These are phyloP conservation scores for Eruca vesicaria DNA, from an alignment of 441 rosid species.

Conservation along the genomic window DNA sequence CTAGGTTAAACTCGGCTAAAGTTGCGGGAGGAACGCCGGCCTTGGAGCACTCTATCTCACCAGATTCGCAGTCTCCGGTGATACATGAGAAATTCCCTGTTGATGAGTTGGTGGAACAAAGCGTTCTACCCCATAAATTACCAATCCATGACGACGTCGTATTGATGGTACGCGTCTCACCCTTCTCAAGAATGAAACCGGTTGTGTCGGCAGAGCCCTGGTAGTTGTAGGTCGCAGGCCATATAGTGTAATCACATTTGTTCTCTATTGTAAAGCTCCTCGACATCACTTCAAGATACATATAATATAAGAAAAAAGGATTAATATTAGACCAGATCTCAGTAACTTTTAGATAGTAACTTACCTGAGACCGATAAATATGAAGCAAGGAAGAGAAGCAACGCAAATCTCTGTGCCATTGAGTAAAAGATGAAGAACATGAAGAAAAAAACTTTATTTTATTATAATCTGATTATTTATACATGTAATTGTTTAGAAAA, in stretches of 20 bases:
- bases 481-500: background rate
- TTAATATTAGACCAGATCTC: background rate
- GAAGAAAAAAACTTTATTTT: no score
- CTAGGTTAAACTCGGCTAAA: constrained; percentile 11
- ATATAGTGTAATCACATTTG: background rate
- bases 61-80: background rate
- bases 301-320: background rate
- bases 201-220: background rate
- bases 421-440: background rate
- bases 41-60: background rate
- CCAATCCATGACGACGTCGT: constrained; percentile 1
- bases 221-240: background rate
- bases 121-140: background rate
- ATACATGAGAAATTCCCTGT: background rate
- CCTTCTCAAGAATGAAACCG: background rate
- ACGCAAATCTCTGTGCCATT: background rate
- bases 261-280: background rate
- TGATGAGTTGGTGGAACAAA: background rate
- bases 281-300: background rate
- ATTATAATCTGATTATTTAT: background rate
- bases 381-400: background rate
- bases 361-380: background rate
- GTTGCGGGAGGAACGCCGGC: background rate
- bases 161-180: background rate
- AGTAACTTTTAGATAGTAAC: background rate